Evolutionary conservation across 257 asterid species (phyloP), one percentile per base, ranked within the genome.

Genomic region (Knoxia roxburghii): DNA sequence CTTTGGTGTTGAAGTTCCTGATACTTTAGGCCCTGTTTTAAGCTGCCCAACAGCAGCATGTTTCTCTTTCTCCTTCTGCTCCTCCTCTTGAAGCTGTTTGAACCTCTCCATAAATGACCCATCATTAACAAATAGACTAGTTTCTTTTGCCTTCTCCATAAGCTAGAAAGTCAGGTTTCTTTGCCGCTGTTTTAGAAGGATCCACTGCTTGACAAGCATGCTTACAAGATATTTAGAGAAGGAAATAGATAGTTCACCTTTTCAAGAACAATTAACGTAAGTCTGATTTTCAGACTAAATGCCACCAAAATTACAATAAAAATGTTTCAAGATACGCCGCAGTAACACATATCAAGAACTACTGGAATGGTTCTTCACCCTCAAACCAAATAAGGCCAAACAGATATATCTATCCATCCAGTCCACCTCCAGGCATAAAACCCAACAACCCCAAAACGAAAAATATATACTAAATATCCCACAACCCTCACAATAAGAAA

Each of bases 81-180:
- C 85, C 65, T 84, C 86, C 74, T 89, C 86, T 70, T 92, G 96
- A 79, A 87, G 89, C 79, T 87, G 96, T 81, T 86, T 87, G 81
- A 92, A 92, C 77, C 92, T 86, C 95, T 89, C 98, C 97, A 92
- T 77, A 85, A 92, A 92, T 65, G 98, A 92, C 72, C 98, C 97
- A 70, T 92, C 98, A 74, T 92, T 89, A 71, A 79, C 96, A 82
- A 89, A 87, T 68, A 92, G 76, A 77, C 89, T 70, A 61, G 84
- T 72, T 78, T 77, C 80, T 60, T 71, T 73, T 75, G 80, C 79
- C 77, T 86, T 87, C 83, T 89, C 96, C 98, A 91, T 91, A 71
- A 71, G 76, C 69, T 30, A 65, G 78, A 75, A 68, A 46, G 72
- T 76, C 85, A 69, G 69, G 65, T 78, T 64, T 71, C 72, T 68